A percentile compares a stretch with the other conserved stretches of the same genome.
phyloP scores from a whole-genome alignment of 345 rosid genomes.

The Hypericum androsaemum region DNA sequence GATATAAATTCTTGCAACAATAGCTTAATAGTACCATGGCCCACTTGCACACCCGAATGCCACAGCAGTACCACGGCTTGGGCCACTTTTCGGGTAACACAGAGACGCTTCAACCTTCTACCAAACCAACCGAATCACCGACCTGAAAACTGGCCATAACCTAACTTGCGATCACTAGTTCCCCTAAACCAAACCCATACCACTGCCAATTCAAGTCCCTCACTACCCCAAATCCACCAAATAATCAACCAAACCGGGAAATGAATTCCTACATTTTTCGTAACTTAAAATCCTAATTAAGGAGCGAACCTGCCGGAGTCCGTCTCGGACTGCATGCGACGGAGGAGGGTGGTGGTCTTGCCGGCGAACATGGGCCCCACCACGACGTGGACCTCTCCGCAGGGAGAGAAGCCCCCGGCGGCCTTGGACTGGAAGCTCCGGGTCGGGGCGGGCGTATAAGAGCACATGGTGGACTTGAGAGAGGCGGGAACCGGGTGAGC shows the following conservation, averaged over 20 bases:
- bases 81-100: slow-evolving; percentile 46
- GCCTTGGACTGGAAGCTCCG: no score
- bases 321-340: slow-evolving; percentile 59
- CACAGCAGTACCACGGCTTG: slow-evolving; percentile 60
- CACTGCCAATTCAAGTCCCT: no score
- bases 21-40: slow-evolving; percentile 33
- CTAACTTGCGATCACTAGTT: neutral
- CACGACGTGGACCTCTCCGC: slow-evolving; percentile 74
- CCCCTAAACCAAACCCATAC: no score
- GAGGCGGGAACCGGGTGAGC: no score
- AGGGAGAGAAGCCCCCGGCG: neutral
- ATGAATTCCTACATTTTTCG: no score
- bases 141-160: slow-evolving; percentile 67
- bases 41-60: slow-evolving; percentile 25
- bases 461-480: no score
- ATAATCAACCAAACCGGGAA: no score
- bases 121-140: slow-evolving; percentile 28
- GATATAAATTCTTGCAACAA: slow-evolving; percentile 61
- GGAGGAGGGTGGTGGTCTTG: slow-evolving; percentile 86
- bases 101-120: slow-evolving; percentile 47
- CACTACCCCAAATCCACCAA: no score
- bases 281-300: no score
- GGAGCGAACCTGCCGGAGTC: slow-evolving; percentile 45
- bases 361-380: slow-evolving; percentile 93
- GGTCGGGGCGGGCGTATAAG: no score